A percentile compares a stretch with the other conserved stretches of the same genome.
phyloP scores from a whole-genome alignment of 2,329 filamentous ascomycete species.

The Trichophyton schoenleinii region DNA sequence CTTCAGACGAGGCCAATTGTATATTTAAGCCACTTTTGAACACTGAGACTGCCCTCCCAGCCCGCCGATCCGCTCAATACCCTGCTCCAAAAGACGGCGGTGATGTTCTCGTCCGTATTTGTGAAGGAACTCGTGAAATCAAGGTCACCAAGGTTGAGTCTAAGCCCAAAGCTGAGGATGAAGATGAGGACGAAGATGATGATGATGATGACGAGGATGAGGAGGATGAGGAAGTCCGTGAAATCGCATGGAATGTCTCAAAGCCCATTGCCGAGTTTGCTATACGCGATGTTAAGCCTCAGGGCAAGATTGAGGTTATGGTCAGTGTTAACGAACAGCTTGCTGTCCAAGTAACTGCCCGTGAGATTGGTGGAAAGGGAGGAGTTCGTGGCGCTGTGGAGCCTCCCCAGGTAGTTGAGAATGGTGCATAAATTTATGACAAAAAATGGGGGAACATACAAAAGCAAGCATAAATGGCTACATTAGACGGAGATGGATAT shows the following conservation, averaged over 20 bases:
- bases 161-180: slow-evolving; percentile 49
- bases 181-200: slow-evolving; percentile 48
- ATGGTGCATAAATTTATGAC: slow-evolving; percentile 14
- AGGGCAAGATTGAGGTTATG: slow-evolving; percentile 82
- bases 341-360: slow-evolving; percentile 62
- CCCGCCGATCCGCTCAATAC: slow-evolving; percentile 72
- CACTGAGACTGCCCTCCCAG: slow-evolving; percentile 79
- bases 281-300: slow-evolving; percentile 73
- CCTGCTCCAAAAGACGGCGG: slow-evolving; percentile 65
- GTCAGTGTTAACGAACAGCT: slow-evolving; percentile 77
- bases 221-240: slow-evolving; percentile 73
- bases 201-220: slow-evolving; percentile 54
- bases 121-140: slow-evolving; percentile 81
- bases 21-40: slow-evolving; percentile 70
- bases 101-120: slow-evolving; percentile 75
- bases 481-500: slow-evolving; percentile 1
- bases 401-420: slow-evolving; percentile 23
- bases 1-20: slow-evolving; percentile 39
- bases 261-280: slow-evolving; percentile 72
- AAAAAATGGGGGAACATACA: neutral
- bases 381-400: slow-evolving; percentile 57
- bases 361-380: slow-evolving; percentile 78
- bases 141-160: slow-evolving; percentile 81
- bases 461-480: neutral
- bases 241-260: slow-evolving; percentile 87